Percentiles rank a stretch among this genome's conserved stretches.
Conservation (phyloP, 2,329 filamentous ascomycete genomes). For the Aspergillus neoniger region DNA sequence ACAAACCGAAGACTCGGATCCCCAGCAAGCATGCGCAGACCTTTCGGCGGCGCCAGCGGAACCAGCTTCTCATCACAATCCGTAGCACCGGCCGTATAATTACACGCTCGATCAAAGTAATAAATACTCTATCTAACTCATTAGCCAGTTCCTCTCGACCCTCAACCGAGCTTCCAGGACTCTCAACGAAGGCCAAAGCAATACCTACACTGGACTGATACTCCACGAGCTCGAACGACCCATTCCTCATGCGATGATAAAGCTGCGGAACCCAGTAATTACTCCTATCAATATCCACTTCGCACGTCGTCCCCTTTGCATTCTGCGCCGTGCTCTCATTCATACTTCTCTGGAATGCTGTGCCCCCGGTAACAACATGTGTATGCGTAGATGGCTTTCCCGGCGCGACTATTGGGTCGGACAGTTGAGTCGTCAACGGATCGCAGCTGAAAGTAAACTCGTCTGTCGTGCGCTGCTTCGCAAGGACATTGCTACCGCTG, state of each 20-base stretch:
- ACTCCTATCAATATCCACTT: conserved; percentile 67
- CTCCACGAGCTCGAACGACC: conserved; percentile 22
- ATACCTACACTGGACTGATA: conserved; percentile 20
- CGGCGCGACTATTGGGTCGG: conserved; percentile 68
- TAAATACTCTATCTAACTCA: conserved; percentile 25
- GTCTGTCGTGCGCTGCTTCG: conserved; percentile 9
- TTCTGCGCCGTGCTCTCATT: conserved; percentile 58
- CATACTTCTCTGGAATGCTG: conserved; percentile 64
- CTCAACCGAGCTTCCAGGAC: background rate
- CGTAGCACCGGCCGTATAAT: conserved; percentile 17
- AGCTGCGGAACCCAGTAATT: conserved; percentile 77
- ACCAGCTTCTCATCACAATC: conserved; percentile 13
- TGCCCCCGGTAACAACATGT: conserved; percentile 71
- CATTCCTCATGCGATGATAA: conserved; percentile 54
- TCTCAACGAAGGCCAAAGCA: background rate
- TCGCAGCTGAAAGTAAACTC: conserved; percentile 28
- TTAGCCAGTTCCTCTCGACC: background rate
- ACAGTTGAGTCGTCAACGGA: conserved; percentile 33
- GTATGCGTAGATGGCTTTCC: conserved; percentile 62
- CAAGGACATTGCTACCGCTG: background rate
- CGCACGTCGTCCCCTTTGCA: conserved; percentile 54
- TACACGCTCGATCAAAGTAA: conserved; percentile 25
- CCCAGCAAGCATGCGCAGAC: conserved; percentile 27
- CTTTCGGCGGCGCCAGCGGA: conserved; percentile 25
- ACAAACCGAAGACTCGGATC: conserved; percentile 21